Conservation (phyloP, 1,284 basidiomycete species). For the Ceratobasidium papillatum region DNA sequence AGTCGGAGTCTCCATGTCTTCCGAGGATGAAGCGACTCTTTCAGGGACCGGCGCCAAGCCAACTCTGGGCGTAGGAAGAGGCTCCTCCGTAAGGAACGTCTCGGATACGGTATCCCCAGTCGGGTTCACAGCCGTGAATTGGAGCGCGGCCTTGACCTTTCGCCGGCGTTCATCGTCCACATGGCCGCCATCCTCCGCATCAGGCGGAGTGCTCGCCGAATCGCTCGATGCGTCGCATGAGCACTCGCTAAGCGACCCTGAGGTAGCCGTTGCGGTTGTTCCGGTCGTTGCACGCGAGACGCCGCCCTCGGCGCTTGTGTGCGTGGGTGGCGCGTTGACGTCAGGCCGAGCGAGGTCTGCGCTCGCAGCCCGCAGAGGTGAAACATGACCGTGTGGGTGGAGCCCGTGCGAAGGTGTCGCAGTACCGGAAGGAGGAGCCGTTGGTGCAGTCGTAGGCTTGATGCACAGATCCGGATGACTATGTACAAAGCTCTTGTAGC, state of each 20-base stretch:
- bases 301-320: slow-evolving; percentile 33
- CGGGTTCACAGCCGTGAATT: slow-evolving; percentile 20
- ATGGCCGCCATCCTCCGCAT: slow-evolving; percentile 25
- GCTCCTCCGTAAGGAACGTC: neutral
- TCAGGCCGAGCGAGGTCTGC: slow-evolving; percentile 34
- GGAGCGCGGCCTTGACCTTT: slow-evolving; percentile 19
- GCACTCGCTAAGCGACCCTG: slow-evolving; percentile 35
- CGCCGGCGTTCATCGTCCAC: slow-evolving; percentile 28
- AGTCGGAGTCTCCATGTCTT: slow-evolving; percentile 23
- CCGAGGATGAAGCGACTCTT: slow-evolving; percentile 8
- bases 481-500: slow-evolving; percentile 90
- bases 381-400: slow-evolving; percentile 19
- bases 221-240: slow-evolving; percentile 29
- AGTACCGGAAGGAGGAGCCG: slow-evolving; percentile 33
- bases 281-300: slow-evolving; percentile 36
- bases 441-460: slow-evolving; percentile 56
- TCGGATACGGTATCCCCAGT: slow-evolving; percentile 7
- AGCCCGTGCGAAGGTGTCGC: slow-evolving; percentile 32
- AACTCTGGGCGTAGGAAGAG: slow-evolving; percentile 46
- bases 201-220: slow-evolving; percentile 34
- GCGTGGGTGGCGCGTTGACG: slow-evolving; percentile 37
- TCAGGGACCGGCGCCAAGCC: slow-evolving; percentile 4
- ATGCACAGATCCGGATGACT: slow-evolving; percentile 88
- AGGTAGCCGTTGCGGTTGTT: slow-evolving; percentile 34
- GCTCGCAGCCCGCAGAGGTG: slow-evolving; percentile 29